phyloP scores from a whole-genome alignment of 2,329 filamentous ascomycete species.

The Calonectria hongkongensis region DNA sequence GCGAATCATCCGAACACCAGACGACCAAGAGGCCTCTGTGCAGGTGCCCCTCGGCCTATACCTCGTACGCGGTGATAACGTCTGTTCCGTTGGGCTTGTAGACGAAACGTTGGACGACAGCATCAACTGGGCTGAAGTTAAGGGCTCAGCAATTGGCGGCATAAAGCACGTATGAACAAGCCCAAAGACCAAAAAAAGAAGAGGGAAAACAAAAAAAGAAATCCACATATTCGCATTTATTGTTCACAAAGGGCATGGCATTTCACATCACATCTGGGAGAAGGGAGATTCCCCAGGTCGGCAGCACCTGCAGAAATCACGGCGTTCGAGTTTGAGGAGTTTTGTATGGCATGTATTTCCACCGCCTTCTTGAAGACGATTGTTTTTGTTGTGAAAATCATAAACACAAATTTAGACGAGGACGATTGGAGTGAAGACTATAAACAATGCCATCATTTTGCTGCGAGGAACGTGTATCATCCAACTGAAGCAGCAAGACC shows the following conservation, averaged over 20 bases:
- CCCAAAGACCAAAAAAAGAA: conserved; percentile 3
- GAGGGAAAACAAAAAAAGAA: conserved; percentile 20
- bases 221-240: conserved; percentile 36
- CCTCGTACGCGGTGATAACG: conserved; percentile 94
- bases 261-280: conserved; percentile 41
- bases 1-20: conserved; percentile 89
- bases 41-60: conserved; percentile 92
- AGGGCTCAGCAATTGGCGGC: conserved; percentile 86
- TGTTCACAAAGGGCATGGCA: conserved; percentile 47
- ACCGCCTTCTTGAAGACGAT: conserved; percentile 13
- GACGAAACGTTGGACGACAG: conserved; percentile 92
- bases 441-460: conserved; percentile 12
- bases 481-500: not conserved
- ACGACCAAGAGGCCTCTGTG: conserved; percentile 87
- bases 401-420: conserved; percentile 6
- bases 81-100: conserved; percentile 91
- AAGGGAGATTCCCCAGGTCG: conserved; percentile 26
- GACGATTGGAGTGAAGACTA: conserved; percentile 3
- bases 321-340: conserved; percentile 56
- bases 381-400: not conserved
- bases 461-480: not conserved
- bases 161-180: conserved; percentile 82
- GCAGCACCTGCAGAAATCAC: conserved; percentile 46
- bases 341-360: conserved; percentile 37
- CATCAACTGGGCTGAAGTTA: conserved; percentile 95